Conservation (phyloP, 306 rosid species). For the Lupinus albus region DNA sequence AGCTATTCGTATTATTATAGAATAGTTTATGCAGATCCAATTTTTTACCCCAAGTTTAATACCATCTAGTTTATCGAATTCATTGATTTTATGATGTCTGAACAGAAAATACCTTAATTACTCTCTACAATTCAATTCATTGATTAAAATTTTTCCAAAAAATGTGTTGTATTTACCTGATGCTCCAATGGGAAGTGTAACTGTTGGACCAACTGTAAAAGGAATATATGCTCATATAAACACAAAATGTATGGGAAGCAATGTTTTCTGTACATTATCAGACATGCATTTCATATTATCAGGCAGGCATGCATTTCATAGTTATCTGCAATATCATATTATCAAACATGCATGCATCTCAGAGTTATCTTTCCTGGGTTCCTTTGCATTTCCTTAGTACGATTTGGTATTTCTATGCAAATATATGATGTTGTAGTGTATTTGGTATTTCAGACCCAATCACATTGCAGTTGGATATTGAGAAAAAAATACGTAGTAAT, state of each 20-base stretch:
- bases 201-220: too few species aligned
- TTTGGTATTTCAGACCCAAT: slow-evolving; percentile 62
- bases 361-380: slow-evolving; percentile 21
- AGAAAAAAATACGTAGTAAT: slow-evolving; percentile 65
- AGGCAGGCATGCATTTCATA: not conserved
- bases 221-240: not conserved
- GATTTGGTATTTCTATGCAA: not conserved
- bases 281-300: not conserved
- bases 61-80: too few species aligned
- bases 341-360: not conserved
- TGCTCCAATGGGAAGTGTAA: too few species aligned
- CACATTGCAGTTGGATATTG: slow-evolving; percentile 68
- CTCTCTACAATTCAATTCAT: too few species aligned
- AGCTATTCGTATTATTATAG: slow-evolving; percentile 6
- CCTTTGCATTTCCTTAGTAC: slow-evolving; percentile 1
- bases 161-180: too few species aligned
- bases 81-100: too few species aligned
- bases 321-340: not conserved
- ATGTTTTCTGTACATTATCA: not conserved
- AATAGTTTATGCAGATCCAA: too few species aligned
- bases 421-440: slow-evolving; percentile 13
- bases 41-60: too few species aligned
- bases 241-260: not conserved
- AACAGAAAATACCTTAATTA: too few species aligned
- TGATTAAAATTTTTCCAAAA: not conserved